Base-by-base conservation (phyloP, 202 grass and related monocot species). In the Panicum virgatum region DNA sequence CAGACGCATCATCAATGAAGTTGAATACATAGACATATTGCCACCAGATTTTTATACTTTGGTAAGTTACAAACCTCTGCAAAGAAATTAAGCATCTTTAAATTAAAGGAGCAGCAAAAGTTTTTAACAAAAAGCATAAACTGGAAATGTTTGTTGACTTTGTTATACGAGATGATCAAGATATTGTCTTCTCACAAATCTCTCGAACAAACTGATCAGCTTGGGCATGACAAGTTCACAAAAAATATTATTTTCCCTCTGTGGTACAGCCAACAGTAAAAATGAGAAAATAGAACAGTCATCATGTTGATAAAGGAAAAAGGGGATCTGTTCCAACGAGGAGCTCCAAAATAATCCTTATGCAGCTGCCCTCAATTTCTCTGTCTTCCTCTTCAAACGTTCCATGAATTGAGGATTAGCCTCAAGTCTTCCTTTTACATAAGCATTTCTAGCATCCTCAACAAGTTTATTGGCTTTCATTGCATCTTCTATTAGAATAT, bases 371-470 rank as follows among this genome's bases (percentile, higher is more conserved):
- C 76, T 89, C 80, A 90, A 48, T 82, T 88, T 85, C 13, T 76
- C 46, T 44, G 63, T 85, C 82, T 95, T 98, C 13, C 67, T 83
- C 87, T 85, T 91, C 50, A 98, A 66, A 34, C 92, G 86, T 80
- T 98, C 88, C 92, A 98, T 98, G 81, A 98, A 98, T 22, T 89
- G 75, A 18, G 69, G 12, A 72, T 94, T 94, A 42, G 85, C 85
- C 84, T 91, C 88, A 20, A 94, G 90, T 77, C 84, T 77, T 45
- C 32, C 88, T 79, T 98, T 94, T 52, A 93, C 86, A 80, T 93
- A 94, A 30, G 88, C 58, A 84, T 86, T 86, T 64, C 90, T 84
- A 39, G 90, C 86, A 78, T 79, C 64, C 25, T 90, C 88, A 38
- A 75, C 92, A 74, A 94, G 70, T 76, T 85, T 80, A 69, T 94